A percentile compares a stretch with the other conserved stretches of the same genome.
Evolutionary conservation across 2,329 filamentous ascomycete genomes (phyloP).

Genomic region (Conoideocrella luteorostrata): DNA sequence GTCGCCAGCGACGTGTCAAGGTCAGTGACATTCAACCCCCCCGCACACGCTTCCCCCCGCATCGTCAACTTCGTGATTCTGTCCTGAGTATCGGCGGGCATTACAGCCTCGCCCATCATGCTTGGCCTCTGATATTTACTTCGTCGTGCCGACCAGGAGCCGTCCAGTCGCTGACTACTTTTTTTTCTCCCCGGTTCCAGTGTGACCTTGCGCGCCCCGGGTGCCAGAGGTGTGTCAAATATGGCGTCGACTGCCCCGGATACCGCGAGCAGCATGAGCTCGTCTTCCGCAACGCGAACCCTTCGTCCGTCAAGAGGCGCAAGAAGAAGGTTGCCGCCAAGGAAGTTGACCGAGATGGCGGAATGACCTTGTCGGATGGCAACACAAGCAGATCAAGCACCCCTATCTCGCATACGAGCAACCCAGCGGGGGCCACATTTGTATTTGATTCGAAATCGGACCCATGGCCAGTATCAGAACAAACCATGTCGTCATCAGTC

Average conservation of each 20-base stretch:
- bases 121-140: too few relatives aligned
- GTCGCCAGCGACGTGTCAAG: conserved; percentile 34
- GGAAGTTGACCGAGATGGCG: background rate
- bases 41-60: too few relatives aligned
- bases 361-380: background rate
- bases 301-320: conserved; percentile 21
- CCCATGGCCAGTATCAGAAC: background rate
- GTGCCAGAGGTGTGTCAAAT: conserved; percentile 34
- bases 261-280: conserved; percentile 33
- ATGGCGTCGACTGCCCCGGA: conserved; percentile 32
- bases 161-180: background rate
- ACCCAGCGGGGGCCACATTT: conserved; percentile 8
- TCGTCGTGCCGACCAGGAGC: too few relatives aligned
- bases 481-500: conserved; percentile 7
- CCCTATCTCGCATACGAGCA: conserved; percentile 5
- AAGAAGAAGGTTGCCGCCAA: conserved; percentile 19
- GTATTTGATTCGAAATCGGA: conserved; percentile 4
- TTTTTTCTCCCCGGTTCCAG: conserved; percentile 16
- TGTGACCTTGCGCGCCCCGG: conserved; percentile 33
- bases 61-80: too few relatives aligned
- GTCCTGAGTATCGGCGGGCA: too few relatives aligned
- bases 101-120: too few relatives aligned
- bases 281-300: conserved; percentile 30
- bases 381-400: background rate
- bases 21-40: too few relatives aligned